Evolutionary conservation across 192 early-diverging fungal genomes (phyloP), one percentile per base, ranked within the genome.

Genomic region (Umbelopsis vinacea): DNA sequence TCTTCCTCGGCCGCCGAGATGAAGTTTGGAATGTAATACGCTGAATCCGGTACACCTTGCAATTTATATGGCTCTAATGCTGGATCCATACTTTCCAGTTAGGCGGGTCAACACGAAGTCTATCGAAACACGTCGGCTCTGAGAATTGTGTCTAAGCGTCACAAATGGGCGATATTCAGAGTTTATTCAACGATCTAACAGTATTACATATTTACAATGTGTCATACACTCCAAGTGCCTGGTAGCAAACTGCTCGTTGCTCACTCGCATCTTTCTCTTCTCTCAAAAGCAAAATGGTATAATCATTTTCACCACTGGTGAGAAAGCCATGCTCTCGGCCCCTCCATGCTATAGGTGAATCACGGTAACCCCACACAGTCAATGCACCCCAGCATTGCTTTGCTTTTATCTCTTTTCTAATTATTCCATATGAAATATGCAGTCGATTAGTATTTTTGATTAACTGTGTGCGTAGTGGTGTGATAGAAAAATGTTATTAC

Each of bases 1-100:
- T 74, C 70, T 43, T 84, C 83, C 22, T 84, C 76, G 29, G 46
- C 21, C 2, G 46, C 69, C 6, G 75, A 68, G 45, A 84, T 84
- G 46, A 78, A 79, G 11, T 84, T 78, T 17, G 75, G 77, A 8
- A 84, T 50, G 53, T 84, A 84, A 52, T 72, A 84, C 21, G 79
- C 69, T 68, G 70, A 75, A 9, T 67, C 8, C 37, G 83, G 83
- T 8, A 73, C 73, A 26, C 79, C 24, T 6, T 4, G 19, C 11
- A 70, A 2, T 35, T 54, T 33, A 19, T 48, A 70, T 53, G 26
- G 6, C 17, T 70, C 50, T 40, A 70, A 26, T 63, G 26, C 19
- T 29, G 29, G 5, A 2, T 17, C 4, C 57, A 63, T 63, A 11
- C 29, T 63, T 19, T 15, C 26, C 2, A 9, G 19, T 14, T 7